phyloP scores from a whole-genome alignment of 306 rosid genomes.

The Chamaecrista fasciculata region DNA sequence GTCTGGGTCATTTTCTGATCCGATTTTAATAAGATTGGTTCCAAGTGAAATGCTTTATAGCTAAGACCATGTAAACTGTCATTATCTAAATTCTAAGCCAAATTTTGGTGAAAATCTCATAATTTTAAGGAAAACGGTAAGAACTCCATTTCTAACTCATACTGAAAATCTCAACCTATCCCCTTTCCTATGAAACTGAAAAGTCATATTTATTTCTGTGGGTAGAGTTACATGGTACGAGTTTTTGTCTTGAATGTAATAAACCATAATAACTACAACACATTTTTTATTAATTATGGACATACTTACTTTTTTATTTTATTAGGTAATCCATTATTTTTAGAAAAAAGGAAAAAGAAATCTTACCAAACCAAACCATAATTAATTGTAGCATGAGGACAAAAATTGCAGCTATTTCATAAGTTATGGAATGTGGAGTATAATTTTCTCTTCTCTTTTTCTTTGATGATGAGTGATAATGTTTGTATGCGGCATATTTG shows the following conservation, averaged over 20 bases:
- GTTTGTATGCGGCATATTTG: neutral
- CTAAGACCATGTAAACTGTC: neutral
- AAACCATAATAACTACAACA: neutral
- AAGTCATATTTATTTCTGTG: neutral
- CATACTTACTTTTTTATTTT: neutral
- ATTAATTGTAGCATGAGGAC: neutral
- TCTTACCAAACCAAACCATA: neutral
- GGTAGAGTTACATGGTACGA: neutral
- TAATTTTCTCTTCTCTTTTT: neutral
- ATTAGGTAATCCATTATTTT: neutral
- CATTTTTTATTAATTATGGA: neutral
- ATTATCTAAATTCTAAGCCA: too few relatives aligned
- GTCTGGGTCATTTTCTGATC: too few relatives aligned
- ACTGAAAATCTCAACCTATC: neutral
- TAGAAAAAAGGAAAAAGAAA: neutral
- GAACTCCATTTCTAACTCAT: neutral
- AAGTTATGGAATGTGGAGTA: neutral
- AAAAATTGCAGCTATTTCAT: neutral
- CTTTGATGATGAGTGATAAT: neutral
- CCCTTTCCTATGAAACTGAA: neutral
- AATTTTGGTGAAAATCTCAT: too few relatives aligned
- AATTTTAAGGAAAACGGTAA: neutral
- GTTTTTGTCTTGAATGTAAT: neutral
- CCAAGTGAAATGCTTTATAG: neutral
- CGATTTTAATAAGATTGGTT: too few relatives aligned